Base-by-base conservation (phyloP, 129 eudicot genomes). In the Erigeron canadensis region DNA sequence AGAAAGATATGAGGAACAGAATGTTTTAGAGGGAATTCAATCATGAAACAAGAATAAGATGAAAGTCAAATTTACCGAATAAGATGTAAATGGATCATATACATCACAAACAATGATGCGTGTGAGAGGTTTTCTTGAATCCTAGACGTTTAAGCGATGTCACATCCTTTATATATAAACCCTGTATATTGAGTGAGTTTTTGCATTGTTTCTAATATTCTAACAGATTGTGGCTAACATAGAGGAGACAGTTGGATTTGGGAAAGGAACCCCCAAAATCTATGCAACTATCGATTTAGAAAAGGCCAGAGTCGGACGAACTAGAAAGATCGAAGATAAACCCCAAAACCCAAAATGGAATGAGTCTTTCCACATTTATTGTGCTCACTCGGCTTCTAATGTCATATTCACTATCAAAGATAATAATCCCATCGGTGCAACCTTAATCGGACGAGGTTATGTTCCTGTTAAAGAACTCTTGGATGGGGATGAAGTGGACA, bases 341-440 rank as follows among this genome's bases (percentile, higher is more conserved):
- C 84, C 87, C 1, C 56, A 81, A 77, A 86, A 75, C 77, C 96
- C 96, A 2, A 82, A 17, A 69, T 89, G 96, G 96, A 10, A 77
- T 42, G 96, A 89, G 75, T 89, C 96, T 22, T 89, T 89, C 77
- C 96, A 89, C 89, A 79, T 89, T 16, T 89, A 89, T 42, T 86
- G 91, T 69, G 91, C 81, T 42, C 96, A 89, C 77, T 51, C 46
- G 16, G 96, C 96, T 37, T 77, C 89, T 15, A 72, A 89, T 58
- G 89, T 89, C 42, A 77, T 89, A 41, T 89, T 89, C 79, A 86
- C 96, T 13, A 84, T 89, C 7, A 89, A 89, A 63, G 96, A 86
- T 17, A 85, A 78, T 68, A 84, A 86, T 39, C 87, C 91, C 21
- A 81, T 89, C 28, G 91, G 91, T 53, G 96, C 96, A 34, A 86